A percentile compares a stretch with the other conserved stretches of the same genome.
Evolutionary conservation across 257 asterid genomes (phyloP).

Genomic region (Misopates orontium): DNA sequence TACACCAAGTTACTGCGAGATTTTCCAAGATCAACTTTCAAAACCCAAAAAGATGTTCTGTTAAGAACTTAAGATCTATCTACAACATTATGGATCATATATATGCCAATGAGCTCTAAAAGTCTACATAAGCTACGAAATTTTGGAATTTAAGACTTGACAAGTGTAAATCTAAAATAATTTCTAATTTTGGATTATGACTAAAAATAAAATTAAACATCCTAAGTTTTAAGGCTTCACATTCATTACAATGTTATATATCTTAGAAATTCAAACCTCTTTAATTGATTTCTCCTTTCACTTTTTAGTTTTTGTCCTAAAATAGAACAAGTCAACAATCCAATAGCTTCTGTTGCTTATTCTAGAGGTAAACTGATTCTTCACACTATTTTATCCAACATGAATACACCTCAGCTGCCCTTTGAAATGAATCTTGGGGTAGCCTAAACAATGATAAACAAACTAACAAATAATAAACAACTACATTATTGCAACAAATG

Average conservation of each 20-base stretch:
- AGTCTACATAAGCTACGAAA: not conserved
- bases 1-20: not conserved
- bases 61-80: too few relatives aligned
- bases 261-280: slow-evolving; percentile 20
- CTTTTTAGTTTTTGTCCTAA: too few relatives aligned
- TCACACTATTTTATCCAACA: slow-evolving; percentile 36
- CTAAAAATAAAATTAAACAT: too few relatives aligned
- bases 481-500: slow-evolving; percentile 44
- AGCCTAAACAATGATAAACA: slow-evolving; percentile 34
- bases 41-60: not conserved
- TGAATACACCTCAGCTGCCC: slow-evolving; percentile 52
- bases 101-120: too few relatives aligned
- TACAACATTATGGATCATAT: too few relatives aligned
- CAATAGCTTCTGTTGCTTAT: slow-evolving; percentile 29
- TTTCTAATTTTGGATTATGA: too few relatives aligned
- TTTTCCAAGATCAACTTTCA: too few relatives aligned
- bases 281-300: not conserved
- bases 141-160: not conserved
- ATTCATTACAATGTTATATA: not conserved
- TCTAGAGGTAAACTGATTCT: not conserved
- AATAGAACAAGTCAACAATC: slow-evolving; percentile 35
- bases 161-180: too few relatives aligned
- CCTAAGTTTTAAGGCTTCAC: too few relatives aligned
- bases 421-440: slow-evolving; percentile 81
- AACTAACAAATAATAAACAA: slow-evolving; percentile 23